Base-by-base conservation (phyloP, 2,329 filamentous ascomycete genomes). In the Cyphellophora attinorum region DNA sequence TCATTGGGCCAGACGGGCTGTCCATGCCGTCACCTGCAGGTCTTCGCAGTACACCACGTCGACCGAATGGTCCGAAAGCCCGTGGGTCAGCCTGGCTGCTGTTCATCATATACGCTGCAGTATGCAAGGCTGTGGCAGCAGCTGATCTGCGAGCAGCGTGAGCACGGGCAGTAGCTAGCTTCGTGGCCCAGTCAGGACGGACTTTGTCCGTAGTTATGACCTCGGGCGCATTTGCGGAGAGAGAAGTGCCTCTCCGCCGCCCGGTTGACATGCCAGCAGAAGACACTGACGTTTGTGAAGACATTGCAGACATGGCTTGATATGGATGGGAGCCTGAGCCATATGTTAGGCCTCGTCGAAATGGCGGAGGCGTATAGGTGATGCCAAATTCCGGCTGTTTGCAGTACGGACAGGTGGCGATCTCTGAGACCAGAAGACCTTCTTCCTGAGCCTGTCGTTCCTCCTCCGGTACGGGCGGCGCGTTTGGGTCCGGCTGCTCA, bases 341-440 rank as follows among this genome's bases (percentile, higher is more conserved):
- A 54, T 89, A 89, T 1, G 74, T 66, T 19, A 98, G 61, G 1
- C 91, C 91, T 44, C 88, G 72, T 15, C 86, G 79, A 64, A 96
- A 96, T 1, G 84, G 78, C 2, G 91, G 91, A 10, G 86, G 72
- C 4, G 89, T 78, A 56, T 95, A 98, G 0, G 85, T 94, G n/a
- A 98, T 82, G 30, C 91, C 91, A 54, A 96, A 95, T 46, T 98
- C 89, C 2, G 85, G 78, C 48, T 91, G 85, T 33, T 91, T 85
- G 58, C 91, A 98, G 58, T 95, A 98, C 0, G 91, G 91, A 55
- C 91, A 98, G 15, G 80, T 76, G 1, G 91, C 85, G 3, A 91
- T 84, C 53, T 96, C 89, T 5, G 88, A 95, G 1, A 94, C 81
- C 11, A 98, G 69, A 55, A 81, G 72, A 3, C 64, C 64, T 30